phyloP scores from a whole-genome alignment of 768 basidiomycete species.

The Plicaturopsis crispa region DNA sequence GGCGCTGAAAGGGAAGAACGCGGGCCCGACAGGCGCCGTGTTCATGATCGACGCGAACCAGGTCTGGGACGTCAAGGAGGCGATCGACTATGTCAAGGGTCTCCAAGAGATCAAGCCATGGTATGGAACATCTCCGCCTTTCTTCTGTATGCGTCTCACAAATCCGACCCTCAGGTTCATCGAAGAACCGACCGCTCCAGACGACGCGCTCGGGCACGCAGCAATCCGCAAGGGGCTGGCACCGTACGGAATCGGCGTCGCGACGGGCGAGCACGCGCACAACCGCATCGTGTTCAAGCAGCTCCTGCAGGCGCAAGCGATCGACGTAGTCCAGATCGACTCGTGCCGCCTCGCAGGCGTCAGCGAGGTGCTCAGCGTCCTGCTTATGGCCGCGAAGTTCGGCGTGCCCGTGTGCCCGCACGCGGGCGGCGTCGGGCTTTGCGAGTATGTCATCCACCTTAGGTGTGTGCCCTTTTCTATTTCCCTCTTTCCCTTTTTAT shows the following conservation, averaged over 20 bases:
- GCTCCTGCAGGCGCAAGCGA: conserved; percentile 81
- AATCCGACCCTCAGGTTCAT: conserved; percentile 56
- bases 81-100: conserved; percentile 83
- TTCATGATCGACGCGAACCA: conserved; percentile 98
- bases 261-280: conserved; percentile 92
- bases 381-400: conserved; percentile 91
- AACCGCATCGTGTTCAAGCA: conserved; percentile 97
- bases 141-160: conserved; percentile 1
- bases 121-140: conserved; percentile 27
- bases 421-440: conserved; percentile 90
- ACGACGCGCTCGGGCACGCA: conserved; percentile 84
- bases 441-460: conserved; percentile 85
- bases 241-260: conserved; percentile 79
- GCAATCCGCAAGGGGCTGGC: conserved; percentile 72
- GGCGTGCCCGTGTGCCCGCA: conserved; percentile 88
- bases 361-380: conserved; percentile 83
- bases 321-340: conserved; percentile 95
- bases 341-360: conserved; percentile 91
- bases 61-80: conserved; percentile 90
- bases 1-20: conserved; percentile 80
- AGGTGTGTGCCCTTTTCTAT: conserved; percentile 32
- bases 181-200: conserved; percentile 89
- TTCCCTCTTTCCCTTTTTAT: conserved; percentile 4
- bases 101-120: conserved; percentile 82
- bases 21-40: conserved; percentile 88